Evolutionary conservation across 2,329 filamentous ascomycete species (phyloP).

Genomic region (Sarocladium kiliense): DNA sequence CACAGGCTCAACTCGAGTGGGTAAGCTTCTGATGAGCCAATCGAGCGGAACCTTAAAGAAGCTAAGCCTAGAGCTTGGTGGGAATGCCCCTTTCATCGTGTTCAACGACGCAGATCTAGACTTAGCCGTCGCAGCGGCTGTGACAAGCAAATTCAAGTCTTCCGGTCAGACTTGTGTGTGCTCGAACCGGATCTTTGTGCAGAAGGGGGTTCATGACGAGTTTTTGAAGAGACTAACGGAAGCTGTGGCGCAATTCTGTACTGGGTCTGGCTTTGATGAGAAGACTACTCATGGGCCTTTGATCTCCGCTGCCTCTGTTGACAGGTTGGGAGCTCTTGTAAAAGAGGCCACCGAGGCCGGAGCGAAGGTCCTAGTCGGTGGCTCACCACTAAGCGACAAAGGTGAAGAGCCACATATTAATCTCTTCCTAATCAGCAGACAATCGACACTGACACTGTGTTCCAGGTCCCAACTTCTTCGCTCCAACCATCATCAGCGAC

Average conservation of each 20-base stretch:
- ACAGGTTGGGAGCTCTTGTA: conserved; percentile 61
- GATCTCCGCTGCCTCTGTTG: conserved; percentile 60
- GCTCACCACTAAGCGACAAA: conserved; percentile 56
- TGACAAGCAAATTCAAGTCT: conserved; percentile 76
- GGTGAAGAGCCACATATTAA: conserved; percentile 32
- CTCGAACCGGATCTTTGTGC: conserved; percentile 72
- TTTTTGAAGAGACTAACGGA: conserved; percentile 61
- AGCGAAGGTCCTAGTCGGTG: conserved; percentile 38
- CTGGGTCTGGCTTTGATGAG: conserved; percentile 56
- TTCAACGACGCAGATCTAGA: conserved; percentile 72
- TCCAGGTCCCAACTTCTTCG: conserved; percentile 54
- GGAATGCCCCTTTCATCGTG: conserved; percentile 70
- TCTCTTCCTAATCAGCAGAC: no score
- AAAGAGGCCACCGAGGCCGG: conserved; percentile 58
- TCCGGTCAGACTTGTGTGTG: conserved; percentile 90
- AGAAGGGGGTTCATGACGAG: conserved; percentile 64
- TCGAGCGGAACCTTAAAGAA: conserved; percentile 62
- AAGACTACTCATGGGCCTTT: conserved; percentile 58
- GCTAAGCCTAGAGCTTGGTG: conserved; percentile 59
- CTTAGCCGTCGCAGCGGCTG: conserved; percentile 56
- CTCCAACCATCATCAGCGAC: conserved; percentile 59
- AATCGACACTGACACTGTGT: no score
- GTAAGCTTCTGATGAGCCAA: conserved; percentile 62
- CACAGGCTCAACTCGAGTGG: conserved; percentile 54
- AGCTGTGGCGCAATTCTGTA: conserved; percentile 63